These are phyloP conservation scores for Diutina mesorugosa DNA, from an alignment of 1,139 yeast species.

Conservation along the genomic window DNA sequence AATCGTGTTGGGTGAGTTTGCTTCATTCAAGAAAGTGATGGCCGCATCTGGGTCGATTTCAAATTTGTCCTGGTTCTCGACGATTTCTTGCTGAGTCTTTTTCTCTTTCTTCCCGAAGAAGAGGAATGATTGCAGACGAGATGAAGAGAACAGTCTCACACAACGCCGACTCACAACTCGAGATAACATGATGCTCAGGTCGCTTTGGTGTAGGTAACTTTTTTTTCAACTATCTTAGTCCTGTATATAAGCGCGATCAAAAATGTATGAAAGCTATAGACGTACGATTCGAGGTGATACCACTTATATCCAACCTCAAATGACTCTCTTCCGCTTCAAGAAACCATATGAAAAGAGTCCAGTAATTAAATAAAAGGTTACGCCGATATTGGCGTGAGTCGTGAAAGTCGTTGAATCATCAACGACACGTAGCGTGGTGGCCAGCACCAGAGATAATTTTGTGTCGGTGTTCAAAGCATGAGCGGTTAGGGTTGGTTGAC, in stretches of 20 bases:
- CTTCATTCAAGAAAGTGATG: constrained; percentile 22
- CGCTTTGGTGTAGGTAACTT: not conserved
- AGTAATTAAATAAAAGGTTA: not conserved
- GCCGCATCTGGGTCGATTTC: constrained; percentile 21
- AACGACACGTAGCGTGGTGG: not conserved
- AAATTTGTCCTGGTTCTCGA: constrained; percentile 28
- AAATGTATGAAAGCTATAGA: no score
- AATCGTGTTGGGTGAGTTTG: constrained; percentile 21
- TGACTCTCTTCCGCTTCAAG: not conserved
- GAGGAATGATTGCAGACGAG: not conserved
- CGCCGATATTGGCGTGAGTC: not conserved
- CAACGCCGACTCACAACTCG: not conserved
- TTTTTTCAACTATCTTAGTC: not conserved
- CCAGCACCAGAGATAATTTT: not conserved
- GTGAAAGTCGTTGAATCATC: not conserved
- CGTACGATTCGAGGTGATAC: no score
- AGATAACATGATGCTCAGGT: not conserved
- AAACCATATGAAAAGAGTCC: not conserved
- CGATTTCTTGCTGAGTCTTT: constrained; percentile 14
- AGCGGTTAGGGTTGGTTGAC: not conserved
- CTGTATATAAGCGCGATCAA: not conserved
- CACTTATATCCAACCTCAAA: not conserved
- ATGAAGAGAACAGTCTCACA: not conserved
- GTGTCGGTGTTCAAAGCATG: not conserved
- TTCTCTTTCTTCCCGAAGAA: constrained; percentile 9